phyloP scores from a whole-genome alignment of 2,329 filamentous ascomycete genomes.

The Venturia nashicola region DNA sequence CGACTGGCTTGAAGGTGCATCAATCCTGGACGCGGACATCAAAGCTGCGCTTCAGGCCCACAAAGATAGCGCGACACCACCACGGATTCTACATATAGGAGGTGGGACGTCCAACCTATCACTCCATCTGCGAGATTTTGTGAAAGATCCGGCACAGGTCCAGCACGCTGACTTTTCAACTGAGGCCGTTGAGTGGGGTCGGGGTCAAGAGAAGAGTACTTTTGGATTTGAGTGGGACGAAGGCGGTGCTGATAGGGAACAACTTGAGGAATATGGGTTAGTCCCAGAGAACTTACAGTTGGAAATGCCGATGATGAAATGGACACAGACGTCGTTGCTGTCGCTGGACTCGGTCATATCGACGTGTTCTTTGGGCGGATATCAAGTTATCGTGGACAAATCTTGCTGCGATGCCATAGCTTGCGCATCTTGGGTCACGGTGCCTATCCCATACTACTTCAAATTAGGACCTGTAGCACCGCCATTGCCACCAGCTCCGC shows the following conservation, averaged over 20 bases:
- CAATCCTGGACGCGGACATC: conserved; percentile 14
- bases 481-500: conserved; percentile 8
- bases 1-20: conserved; percentile 25
- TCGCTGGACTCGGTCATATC: conserved; percentile 20
- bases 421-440: conserved; percentile 21
- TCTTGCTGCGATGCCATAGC: conserved; percentile 26
- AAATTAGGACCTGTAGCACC: neutral
- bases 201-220: conserved; percentile 19
- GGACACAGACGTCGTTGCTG: conserved; percentile 23
- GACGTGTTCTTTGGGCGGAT: conserved; percentile 16
- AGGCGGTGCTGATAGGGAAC: neutral
- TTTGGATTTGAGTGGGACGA: conserved; percentile 9
- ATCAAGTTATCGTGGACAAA: conserved; percentile 25
- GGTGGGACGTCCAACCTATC: conserved; percentile 27
- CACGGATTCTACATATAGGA: conserved; percentile 21
- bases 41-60: neutral
- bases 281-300: neutral
- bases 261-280: neutral
- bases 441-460: conserved; percentile 19
- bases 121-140: conserved; percentile 22
- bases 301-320: conserved; percentile 17
- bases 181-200: conserved; percentile 22
- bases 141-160: conserved; percentile 19
- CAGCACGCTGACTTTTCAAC: conserved; percentile 27
- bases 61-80: neutral